Percentiles rank a stretch among this genome's conserved stretches.
Evolutionary conservation across 768 basidiomycete species (phyloP).

Genomic region (Pleurotus giganteus): DNA sequence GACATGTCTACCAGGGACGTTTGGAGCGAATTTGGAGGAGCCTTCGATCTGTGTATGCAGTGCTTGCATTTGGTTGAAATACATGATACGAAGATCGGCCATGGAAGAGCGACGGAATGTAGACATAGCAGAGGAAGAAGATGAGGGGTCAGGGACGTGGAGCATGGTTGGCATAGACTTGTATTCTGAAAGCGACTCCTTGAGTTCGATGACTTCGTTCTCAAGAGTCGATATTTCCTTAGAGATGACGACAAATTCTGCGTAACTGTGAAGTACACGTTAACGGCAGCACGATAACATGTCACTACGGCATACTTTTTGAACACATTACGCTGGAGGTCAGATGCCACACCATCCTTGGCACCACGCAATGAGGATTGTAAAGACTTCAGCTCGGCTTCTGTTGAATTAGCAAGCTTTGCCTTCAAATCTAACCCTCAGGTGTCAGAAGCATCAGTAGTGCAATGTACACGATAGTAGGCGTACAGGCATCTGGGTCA

Average conservation of each 20-base stretch:
- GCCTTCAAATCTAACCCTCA: conserved; percentile 60
- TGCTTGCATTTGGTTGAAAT: conserved; percentile 91
- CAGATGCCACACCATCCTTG: conserved; percentile 70
- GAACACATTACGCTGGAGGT: conserved; percentile 91
- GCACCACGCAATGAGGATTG: conserved; percentile 73
- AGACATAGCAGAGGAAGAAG: conserved; percentile 46
- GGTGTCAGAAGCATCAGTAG: background rate
- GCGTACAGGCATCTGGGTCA: conserved; percentile 87
- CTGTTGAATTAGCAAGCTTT: conserved; percentile 88
- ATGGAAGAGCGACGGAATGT: conserved; percentile 76
- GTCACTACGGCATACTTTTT: conserved; percentile 64
- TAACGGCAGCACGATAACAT: background rate
- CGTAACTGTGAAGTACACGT: conserved; percentile 59
- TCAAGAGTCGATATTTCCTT: conserved; percentile 96
- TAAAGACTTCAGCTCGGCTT: conserved; percentile 72
- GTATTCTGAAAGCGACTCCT: conserved; percentile 92
- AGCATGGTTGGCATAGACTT: conserved; percentile 92
- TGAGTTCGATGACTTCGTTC: conserved; percentile 97
- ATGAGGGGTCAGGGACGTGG: conserved; percentile 77
- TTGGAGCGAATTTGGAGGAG: conserved; percentile 91
- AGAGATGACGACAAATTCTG: conserved; percentile 94
- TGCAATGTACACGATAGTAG: conserved; percentile 11
- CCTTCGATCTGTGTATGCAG: conserved; percentile 91
- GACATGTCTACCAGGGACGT: conserved; percentile 88
- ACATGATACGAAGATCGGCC: conserved; percentile 92